These are phyloP conservation scores for Colletotrichum liriopes DNA, from an alignment of 2,329 filamentous ascomycete genomes.

Conservation along the genomic window DNA sequence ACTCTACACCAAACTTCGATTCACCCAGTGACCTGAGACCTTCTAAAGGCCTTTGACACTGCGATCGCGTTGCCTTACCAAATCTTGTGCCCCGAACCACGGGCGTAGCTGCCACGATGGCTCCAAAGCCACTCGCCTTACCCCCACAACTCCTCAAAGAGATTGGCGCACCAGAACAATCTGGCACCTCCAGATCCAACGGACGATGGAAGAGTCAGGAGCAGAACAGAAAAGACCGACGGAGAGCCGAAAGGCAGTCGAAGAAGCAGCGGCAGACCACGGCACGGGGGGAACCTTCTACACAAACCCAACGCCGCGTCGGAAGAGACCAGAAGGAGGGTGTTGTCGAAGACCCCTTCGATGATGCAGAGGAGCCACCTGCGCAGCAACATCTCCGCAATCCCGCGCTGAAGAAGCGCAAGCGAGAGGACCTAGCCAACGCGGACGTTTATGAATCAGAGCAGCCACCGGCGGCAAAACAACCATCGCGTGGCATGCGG, in stretches of 20 bases:
- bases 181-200: constrained; percentile 26
- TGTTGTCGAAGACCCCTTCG: constrained; percentile 47
- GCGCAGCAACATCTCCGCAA: not conserved
- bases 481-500: constrained; percentile 56
- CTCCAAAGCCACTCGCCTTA: constrained; percentile 57
- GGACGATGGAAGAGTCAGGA: constrained; percentile 42
- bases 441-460: constrained; percentile 46
- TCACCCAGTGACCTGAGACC: not conserved
- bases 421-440: constrained; percentile 36
- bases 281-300: constrained; percentile 46
- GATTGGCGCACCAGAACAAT: constrained; percentile 50
- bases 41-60: not conserved
- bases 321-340: constrained; percentile 45
- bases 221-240: constrained; percentile 73
- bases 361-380: constrained; percentile 15
- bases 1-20: not conserved
- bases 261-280: constrained; percentile 64
- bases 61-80: not conserved
- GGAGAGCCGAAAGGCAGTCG: constrained; percentile 75
- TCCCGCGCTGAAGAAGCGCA: constrained; percentile 24
- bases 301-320: constrained; percentile 44
- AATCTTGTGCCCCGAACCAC: not conserved
- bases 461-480: constrained; percentile 17
- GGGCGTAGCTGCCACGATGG: constrained; percentile 45
- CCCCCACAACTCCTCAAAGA: constrained; percentile 62